A percentile compares a stretch with the other conserved stretches of the same genome.
Conservation (phyloP, 1,139 yeast genomes). For the Ogataea hybrid region DNA sequence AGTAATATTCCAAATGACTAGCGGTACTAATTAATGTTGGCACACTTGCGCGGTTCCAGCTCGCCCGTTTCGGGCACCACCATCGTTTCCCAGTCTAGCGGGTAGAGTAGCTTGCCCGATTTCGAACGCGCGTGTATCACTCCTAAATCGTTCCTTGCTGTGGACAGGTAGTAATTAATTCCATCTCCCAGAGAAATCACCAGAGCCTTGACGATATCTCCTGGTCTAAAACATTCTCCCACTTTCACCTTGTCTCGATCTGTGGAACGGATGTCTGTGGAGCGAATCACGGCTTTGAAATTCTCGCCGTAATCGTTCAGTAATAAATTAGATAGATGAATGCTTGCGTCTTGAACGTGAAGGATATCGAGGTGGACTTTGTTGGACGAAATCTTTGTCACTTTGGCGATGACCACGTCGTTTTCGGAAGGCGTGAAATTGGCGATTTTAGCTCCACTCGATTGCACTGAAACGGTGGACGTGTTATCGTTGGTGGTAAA, state of each 20-base stretch:
- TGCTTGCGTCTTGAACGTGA: constrained; percentile 70
- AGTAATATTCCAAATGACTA: constrained; percentile 1
- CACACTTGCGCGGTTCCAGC: constrained; percentile 82
- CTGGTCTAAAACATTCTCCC: constrained; percentile 80
- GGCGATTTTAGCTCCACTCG: constrained; percentile 21
- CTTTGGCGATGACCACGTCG: constrained; percentile 76
- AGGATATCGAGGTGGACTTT: constrained; percentile 85
- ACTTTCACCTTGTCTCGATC: constrained; percentile 87
- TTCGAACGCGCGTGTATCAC: constrained; percentile 81
- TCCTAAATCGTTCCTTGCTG: constrained; percentile 90
- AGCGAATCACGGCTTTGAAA: constrained; percentile 82
- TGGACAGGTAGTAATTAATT: constrained; percentile 79
- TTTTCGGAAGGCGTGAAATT: constrained; percentile 78
- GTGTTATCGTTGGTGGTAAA: constrained; percentile 22
- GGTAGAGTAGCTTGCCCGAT: constrained; percentile 80
- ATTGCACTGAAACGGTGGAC: constrained; percentile 4
- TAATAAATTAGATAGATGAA: constrained; percentile 42
- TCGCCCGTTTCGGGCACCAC: constrained; percentile 71
- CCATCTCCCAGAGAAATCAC: constrained; percentile 93
- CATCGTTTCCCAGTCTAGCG: constrained; percentile 97
- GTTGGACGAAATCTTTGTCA: constrained; percentile 59
- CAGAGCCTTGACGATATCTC: constrained; percentile 85
- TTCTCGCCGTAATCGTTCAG: constrained; percentile 83
- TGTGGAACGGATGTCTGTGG: constrained; percentile 87
- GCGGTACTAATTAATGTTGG: constrained; percentile 41